Percentiles rank a stretch among this genome's conserved stretches.
Conservation (phyloP, 805 yeast species). For the Pichia californica region DNA sequence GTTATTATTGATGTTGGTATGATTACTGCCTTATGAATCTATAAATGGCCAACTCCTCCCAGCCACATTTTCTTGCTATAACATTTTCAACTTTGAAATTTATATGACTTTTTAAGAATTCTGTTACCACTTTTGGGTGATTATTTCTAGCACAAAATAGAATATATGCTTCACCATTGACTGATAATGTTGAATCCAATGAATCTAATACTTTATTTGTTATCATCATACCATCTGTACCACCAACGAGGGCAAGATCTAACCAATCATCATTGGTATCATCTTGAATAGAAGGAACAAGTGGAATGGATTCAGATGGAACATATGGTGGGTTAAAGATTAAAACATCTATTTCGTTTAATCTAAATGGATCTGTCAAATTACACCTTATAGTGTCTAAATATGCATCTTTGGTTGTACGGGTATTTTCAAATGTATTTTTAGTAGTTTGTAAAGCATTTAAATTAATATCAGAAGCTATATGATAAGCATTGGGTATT, state of each 20-base stretch:
- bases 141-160: conserved; percentile 87
- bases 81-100: conserved; percentile 51
- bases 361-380: conserved; percentile 45
- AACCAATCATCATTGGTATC: conserved; percentile 60
- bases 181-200: conserved; percentile 47
- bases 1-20: too few species aligned
- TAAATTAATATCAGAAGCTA: conserved; percentile 79
- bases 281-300: conserved; percentile 37
- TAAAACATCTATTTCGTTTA: conserved; percentile 54
- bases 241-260: conserved; percentile 87
- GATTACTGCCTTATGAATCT: conserved; percentile 41
- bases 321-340: conserved; percentile 97
- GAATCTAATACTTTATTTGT: conserved; percentile 57
- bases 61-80: conserved; percentile 77
- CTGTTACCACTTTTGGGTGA: conserved; percentile 53
- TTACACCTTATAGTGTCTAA: conserved; percentile 52
- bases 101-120: conserved; percentile 32
- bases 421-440: conserved; percentile 29
- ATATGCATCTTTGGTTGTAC: conserved; percentile 6
- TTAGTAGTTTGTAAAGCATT: conserved; percentile 57
- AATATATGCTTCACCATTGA: conserved; percentile 73
- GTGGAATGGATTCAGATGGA: conserved; percentile 75
- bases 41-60: conserved; percentile 85
- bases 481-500: conserved; percentile 42
- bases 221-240: conserved; percentile 82